Percentiles rank a stretch among this genome's conserved stretches.
These are phyloP conservation scores for Fusarium equiseti DNA, from an alignment of 2,329 filamentous ascomycete genomes.

Conservation along the genomic window DNA sequence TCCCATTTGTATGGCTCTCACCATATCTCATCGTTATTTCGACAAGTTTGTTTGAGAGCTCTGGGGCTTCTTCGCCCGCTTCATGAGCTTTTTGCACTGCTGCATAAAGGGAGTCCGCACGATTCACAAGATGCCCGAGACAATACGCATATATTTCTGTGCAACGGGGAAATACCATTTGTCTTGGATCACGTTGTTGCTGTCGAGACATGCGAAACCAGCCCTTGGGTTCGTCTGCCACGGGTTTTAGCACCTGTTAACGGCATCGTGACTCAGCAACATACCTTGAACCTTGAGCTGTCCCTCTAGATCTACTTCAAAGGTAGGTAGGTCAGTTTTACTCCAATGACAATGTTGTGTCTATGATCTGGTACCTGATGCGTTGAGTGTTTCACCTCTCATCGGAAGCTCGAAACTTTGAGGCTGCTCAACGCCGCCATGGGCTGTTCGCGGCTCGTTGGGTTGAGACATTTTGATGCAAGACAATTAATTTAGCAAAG, in stretches of 20 bases:
- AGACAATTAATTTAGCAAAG: background rate
- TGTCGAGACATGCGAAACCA: background rate
- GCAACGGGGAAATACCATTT: constrained; percentile 10
- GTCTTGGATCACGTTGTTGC: constrained; percentile 10
- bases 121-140: background rate
- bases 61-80: background rate
- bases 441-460: background rate
- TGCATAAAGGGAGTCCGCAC: background rate
- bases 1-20: background rate
- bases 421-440: background rate
- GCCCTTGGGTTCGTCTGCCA: background rate
- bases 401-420: background rate
- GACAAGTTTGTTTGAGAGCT: background rate
- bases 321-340: background rate
- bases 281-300: background rate
- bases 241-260: background rate
- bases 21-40: background rate
- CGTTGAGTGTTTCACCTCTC: background rate
- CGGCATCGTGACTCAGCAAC: background rate
- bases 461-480: constrained; percentile 3
- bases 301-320: constrained; percentile 1
- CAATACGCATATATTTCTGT: background rate
- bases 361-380: background rate
- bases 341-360: background rate
- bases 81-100: background rate